Evolutionary conservation across 208 protist genomes (phyloP).

Genomic region (Trypanosoma conorhini): DNA sequence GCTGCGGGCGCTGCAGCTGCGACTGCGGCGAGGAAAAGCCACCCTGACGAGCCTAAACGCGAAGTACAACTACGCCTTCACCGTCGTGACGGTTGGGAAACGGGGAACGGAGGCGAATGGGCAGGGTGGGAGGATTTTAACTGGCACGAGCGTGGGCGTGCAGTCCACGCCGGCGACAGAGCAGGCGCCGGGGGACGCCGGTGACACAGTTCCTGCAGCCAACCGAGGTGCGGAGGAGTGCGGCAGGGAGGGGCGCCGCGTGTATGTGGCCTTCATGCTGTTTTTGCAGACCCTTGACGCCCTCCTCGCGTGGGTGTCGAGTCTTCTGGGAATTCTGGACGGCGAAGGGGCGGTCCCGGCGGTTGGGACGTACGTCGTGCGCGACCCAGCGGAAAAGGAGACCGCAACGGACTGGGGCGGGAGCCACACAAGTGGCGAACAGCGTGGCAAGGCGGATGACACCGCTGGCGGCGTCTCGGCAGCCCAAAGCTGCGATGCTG

Average conservation of each 20-base stretch:
- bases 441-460: neutral
- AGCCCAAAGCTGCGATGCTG: neutral
- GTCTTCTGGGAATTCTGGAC: slow-evolving; percentile 40
- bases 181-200: neutral
- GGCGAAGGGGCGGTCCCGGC: slow-evolving; percentile 57
- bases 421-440: neutral
- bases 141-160: neutral
- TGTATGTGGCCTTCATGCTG: slow-evolving; percentile 35
- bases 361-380: slow-evolving; percentile 46
- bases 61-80: slow-evolving; percentile 28
- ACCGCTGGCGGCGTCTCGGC: neutral
- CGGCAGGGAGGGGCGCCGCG: neutral
- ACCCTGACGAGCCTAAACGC: slow-evolving; percentile 14
- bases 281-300: slow-evolving; percentile 64
- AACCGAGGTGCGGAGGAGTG: neutral
- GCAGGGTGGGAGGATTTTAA: slow-evolving; percentile 3
- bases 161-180: neutral
- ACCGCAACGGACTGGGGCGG: neutral
- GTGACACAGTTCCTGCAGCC: neutral
- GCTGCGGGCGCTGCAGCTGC: slow-evolving; percentile 8
- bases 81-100: slow-evolving; percentile 21
- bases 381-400: slow-evolving; percentile 10
- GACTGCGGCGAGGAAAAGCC: slow-evolving; percentile 11
- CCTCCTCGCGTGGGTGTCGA: slow-evolving; percentile 50
- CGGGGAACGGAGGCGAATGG: neutral